phyloP scores from a whole-genome alignment of 257 asterid species.

The Salvia miltiorrhiza region DNA sequence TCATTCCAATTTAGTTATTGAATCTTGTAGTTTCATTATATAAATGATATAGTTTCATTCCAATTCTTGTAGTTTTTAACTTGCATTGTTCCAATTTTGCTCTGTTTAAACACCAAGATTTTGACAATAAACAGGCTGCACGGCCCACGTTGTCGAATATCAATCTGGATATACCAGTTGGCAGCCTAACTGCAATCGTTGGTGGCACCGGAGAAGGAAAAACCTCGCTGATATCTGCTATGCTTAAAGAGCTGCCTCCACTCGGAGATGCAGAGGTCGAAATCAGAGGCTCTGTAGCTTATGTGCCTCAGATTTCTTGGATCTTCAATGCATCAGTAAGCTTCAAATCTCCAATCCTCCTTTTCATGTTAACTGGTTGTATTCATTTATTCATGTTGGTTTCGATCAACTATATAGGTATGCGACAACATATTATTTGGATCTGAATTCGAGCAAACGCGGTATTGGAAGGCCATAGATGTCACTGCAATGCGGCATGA shows the following conservation, averaged over 20 bases:
- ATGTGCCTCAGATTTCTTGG: slow-evolving; percentile 96
- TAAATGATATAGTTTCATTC: no score
- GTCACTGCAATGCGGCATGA: slow-evolving; percentile 76
- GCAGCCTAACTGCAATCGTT: slow-evolving; percentile 79
- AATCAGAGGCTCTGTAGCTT: slow-evolving; percentile 81
- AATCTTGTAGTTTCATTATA: no score
- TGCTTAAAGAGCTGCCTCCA: slow-evolving; percentile 89
- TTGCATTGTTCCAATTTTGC: no score
- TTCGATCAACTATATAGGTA: slow-evolving; percentile 37
- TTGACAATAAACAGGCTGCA: slow-evolving; percentile 48
- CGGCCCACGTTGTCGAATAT: slow-evolving; percentile 70
- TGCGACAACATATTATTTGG: slow-evolving; percentile 82
- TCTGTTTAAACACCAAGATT: slow-evolving; percentile 9
- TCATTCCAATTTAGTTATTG: no score
- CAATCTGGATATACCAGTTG: slow-evolving; percentile 72
- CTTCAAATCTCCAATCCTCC: slow-evolving; percentile 18
- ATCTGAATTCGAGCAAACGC: slow-evolving; percentile 56
- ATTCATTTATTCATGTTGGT: neutral
- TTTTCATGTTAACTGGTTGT: neutral
- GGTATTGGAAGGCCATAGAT: slow-evolving; percentile 68
- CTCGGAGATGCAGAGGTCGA: slow-evolving; percentile 57
- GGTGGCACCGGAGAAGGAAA: slow-evolving; percentile 99
- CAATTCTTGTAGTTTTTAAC: no score
- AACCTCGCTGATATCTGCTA: slow-evolving; percentile 80
- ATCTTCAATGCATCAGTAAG: slow-evolving; percentile 91